Conservation (phyloP, 352 stramenopile genomes). For the Phytophthora idaei region DNA sequence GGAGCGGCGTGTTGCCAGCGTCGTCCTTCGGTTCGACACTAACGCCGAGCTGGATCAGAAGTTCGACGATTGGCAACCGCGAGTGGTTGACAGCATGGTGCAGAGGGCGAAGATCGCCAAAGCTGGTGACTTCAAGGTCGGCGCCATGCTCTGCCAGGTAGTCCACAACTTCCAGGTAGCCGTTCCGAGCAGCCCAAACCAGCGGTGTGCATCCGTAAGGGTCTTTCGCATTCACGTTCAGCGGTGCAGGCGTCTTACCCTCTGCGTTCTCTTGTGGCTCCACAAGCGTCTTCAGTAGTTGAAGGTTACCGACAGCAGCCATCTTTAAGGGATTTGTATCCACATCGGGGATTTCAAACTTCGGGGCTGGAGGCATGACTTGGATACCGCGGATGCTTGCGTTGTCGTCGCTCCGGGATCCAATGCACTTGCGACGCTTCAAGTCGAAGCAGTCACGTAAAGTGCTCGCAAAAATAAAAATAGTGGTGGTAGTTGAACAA, state of each 20-base stretch:
- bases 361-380: conserved; percentile 41
- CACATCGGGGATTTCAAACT: conserved; percentile 79
- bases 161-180: conserved; percentile 81
- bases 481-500: conserved; percentile 6
- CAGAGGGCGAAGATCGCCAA: conserved; percentile 79
- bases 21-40: conserved; percentile 85
- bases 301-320: conserved; percentile 76
- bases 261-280: conserved; percentile 51
- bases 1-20: conserved; percentile 82
- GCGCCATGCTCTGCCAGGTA: conserved; percentile 73
- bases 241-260: conserved; percentile 40
- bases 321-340: conserved; percentile 90
- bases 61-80: conserved; percentile 56
- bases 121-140: conserved; percentile 74
- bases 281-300: conserved; percentile 72
- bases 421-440: conserved; percentile 20
- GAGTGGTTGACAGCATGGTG: conserved; percentile 90
- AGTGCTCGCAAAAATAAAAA: conserved; percentile 4
- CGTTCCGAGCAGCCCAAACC: conserved; percentile 85
- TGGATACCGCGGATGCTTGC: not conserved
- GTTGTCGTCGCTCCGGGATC: not conserved
- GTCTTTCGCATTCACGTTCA: conserved; percentile 86
- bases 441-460: not conserved
- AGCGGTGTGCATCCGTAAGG: conserved; percentile 81
- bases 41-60: conserved; percentile 78